Conservation (phyloP, 2,329 filamentous ascomycete species). For the Diaporthe nobilis region DNA sequence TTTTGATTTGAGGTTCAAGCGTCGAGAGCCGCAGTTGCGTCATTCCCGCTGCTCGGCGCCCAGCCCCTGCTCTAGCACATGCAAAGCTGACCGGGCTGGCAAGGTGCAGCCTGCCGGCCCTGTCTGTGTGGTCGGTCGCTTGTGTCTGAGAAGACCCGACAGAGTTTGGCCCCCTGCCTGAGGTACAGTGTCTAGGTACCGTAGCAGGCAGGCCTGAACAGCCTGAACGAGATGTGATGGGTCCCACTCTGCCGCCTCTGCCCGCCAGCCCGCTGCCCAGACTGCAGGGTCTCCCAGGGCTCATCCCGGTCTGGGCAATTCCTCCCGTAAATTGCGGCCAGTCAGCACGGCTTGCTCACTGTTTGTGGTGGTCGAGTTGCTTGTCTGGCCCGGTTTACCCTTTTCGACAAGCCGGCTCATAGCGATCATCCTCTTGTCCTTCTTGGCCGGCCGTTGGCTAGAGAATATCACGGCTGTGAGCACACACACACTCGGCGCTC, state of each 20-base stretch:
- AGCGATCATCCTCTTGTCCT: conserved; percentile 25
- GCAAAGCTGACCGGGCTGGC: conserved; percentile 13
- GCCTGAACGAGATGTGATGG: not conserved
- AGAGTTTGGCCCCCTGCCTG: conserved; percentile 4
- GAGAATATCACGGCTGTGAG: conserved; percentile 6
- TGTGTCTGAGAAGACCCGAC: not conserved
- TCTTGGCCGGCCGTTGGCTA: conserved; percentile 17
- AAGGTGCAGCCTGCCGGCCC: conserved; percentile 14
- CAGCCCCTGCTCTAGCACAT: conserved; percentile 19
- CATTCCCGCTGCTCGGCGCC: conserved; percentile 29
- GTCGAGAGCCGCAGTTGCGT: conserved; percentile 30
- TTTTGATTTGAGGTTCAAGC: conserved; percentile 29
- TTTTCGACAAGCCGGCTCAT: conserved; percentile 26
- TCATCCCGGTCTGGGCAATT: conserved; percentile 25
- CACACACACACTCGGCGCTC: not conserved
- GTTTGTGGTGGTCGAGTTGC: conserved; percentile 4
- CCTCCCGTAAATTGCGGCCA: conserved; percentile 20
- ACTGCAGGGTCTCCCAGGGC: conserved; percentile 28
- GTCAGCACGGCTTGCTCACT: not conserved
- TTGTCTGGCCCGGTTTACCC: conserved; percentile 17
- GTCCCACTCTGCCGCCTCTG: conserved; percentile 22
- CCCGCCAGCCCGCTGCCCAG: not conserved
- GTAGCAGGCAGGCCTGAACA: not conserved
- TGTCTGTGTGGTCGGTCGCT: not conserved
- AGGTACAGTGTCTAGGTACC: no score